Conservation (phyloP, 2,329 filamentous ascomycete species). For the Alternaria postmessia region DNA sequence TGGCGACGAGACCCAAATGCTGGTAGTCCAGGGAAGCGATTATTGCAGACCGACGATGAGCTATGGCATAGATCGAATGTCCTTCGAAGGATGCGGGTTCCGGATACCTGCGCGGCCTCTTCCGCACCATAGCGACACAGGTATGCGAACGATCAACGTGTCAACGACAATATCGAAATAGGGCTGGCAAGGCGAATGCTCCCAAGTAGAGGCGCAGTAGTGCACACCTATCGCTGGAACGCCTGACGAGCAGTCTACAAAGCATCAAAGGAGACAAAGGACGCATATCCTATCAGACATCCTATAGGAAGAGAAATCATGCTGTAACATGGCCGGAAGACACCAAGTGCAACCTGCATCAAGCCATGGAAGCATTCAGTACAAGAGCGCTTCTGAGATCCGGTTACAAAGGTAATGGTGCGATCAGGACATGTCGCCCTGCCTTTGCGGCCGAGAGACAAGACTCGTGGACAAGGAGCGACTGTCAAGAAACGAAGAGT, state of each 20-base stretch:
- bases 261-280: background rate
- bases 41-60: background rate
- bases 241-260: background rate
- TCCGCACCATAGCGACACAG: background rate
- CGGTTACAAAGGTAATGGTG: background rate
- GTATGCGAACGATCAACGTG: background rate
- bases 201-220: background rate
- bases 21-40: background rate
- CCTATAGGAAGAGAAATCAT: background rate
- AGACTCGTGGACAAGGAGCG: background rate
- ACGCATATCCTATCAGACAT: background rate
- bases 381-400: background rate
- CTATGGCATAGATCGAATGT: background rate
- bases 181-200: background rate
- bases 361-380: too few relatives aligned
- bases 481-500: background rate
- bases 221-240: background rate
- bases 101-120: background rate
- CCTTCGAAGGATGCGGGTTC: background rate
- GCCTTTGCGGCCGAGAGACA: background rate
- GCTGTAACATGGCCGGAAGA: background rate
- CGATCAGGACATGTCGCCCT: background rate
- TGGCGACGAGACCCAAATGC: background rate
- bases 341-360: background rate
- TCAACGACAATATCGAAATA: background rate